Evolutionary conservation across 2,329 filamentous ascomycete species (phyloP).

Genomic region (Diaporthe sp.): DNA sequence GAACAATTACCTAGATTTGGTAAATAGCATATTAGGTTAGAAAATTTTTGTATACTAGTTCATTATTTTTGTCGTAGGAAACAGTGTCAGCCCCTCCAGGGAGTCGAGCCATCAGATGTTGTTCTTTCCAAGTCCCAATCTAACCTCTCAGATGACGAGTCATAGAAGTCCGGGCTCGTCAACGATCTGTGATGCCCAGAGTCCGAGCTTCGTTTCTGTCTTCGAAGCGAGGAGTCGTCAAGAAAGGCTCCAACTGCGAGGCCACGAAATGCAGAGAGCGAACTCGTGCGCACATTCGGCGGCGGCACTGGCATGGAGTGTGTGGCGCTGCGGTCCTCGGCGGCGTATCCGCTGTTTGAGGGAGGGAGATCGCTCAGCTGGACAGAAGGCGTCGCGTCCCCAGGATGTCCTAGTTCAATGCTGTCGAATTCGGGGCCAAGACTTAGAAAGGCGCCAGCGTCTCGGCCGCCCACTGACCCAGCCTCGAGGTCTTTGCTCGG

Average conservation of each 20-base stretch:
- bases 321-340: neutral
- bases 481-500: constrained; percentile 17
- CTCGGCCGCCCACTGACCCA: neutral
- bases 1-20: neutral
- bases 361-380: neutral
- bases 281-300: neutral
- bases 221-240: constrained; percentile 23
- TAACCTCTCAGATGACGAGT: constrained; percentile 10
- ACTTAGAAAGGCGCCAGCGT: neutral
- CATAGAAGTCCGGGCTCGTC: constrained; percentile 6
- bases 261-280: neutral
- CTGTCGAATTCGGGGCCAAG: neutral
- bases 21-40: neutral
- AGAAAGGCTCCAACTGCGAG: constrained; percentile 20
- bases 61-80: neutral
- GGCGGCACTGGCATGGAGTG: neutral
- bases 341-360: neutral
- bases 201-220: neutral
- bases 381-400: neutral
- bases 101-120: neutral
- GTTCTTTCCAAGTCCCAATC: constrained; percentile 20
- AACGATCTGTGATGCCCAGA: constrained; percentile 4
- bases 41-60: neutral
- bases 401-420: neutral
- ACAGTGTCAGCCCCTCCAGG: constrained; percentile 5